phyloP scores from a whole-genome alignment of 2,329 filamentous ascomycete species.

The Trichoderma guizhouense region DNA sequence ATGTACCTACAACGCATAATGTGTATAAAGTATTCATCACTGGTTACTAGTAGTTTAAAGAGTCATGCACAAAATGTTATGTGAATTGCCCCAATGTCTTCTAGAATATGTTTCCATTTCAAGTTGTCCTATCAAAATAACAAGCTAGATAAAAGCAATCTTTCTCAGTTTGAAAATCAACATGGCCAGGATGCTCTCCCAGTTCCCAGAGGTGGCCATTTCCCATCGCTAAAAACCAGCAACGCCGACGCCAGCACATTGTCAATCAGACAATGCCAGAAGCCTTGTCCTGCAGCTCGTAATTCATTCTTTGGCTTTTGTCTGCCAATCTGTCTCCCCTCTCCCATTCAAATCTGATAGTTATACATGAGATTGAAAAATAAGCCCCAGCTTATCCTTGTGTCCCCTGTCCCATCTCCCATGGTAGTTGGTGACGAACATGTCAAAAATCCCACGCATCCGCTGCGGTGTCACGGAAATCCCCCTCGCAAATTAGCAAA shows the following conservation, averaged over 20 bases:
- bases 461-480: background rate
- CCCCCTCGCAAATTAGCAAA: background rate
- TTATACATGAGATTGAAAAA: background rate
- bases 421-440: background rate
- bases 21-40: background rate
- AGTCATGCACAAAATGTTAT: background rate
- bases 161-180: background rate
- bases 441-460: background rate
- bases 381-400: background rate
- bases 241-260: conserved; percentile 14
- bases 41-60: background rate
- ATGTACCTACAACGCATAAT: background rate
- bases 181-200: background rate
- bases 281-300: background rate
- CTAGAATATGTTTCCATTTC: background rate
- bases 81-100: background rate
- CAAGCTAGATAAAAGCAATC: background rate
- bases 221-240: background rate
- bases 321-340: background rate
- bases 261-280: background rate
- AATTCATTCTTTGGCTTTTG: background rate
- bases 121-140: background rate
- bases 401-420: background rate
- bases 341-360: background rate
- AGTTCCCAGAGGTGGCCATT: background rate